Percentiles rank a stretch among this genome's conserved stretches.
These are phyloP conservation scores for Aspergillus sp. DNA, from an alignment of 2,329 filamentous ascomycete species.

Conservation along the genomic window DNA sequence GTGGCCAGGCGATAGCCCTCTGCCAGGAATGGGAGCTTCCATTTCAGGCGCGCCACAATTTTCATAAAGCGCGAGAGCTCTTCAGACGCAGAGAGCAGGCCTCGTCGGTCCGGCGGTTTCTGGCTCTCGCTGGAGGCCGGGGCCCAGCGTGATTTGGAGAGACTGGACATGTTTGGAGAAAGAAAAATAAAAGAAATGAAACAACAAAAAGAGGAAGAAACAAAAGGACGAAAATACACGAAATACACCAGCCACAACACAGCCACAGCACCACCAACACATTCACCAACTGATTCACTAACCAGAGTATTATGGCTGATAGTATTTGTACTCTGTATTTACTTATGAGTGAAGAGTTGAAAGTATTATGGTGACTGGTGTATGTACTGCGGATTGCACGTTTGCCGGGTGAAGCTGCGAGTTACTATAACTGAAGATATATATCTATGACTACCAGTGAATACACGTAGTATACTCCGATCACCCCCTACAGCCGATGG, in stretches of 20 bases:
- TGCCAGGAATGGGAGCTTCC: conserved; percentile 64
- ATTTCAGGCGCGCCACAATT: conserved; percentile 60
- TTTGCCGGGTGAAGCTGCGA: too few relatives aligned
- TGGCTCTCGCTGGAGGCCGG: neutral
- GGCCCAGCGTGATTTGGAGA: conserved; percentile 6
- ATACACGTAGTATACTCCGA: too few relatives aligned
- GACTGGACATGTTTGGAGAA: conserved; percentile 1
- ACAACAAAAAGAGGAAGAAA: neutral
- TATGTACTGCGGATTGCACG: too few relatives aligned
- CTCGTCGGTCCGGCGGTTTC: neutral
- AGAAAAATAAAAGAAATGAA: neutral
- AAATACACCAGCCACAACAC: neutral
- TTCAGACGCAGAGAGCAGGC: conserved; percentile 25
- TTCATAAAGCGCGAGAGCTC: conserved; percentile 61
- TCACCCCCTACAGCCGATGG: conserved; percentile 9
- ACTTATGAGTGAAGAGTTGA: too few relatives aligned
- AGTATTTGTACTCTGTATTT: too few relatives aligned
- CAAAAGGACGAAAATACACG: neutral
- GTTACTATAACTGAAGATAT: neutral
- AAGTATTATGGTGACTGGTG: too few relatives aligned
- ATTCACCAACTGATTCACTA: neutral
- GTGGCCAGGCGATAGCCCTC: conserved; percentile 56
- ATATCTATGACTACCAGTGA: too few relatives aligned
- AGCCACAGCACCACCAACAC: neutral
- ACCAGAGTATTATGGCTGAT: too few relatives aligned